Evolutionary conservation across 495 filamentous ascomycete genomes (phyloP).

Genomic region (Neurospora pannonica): DNA sequence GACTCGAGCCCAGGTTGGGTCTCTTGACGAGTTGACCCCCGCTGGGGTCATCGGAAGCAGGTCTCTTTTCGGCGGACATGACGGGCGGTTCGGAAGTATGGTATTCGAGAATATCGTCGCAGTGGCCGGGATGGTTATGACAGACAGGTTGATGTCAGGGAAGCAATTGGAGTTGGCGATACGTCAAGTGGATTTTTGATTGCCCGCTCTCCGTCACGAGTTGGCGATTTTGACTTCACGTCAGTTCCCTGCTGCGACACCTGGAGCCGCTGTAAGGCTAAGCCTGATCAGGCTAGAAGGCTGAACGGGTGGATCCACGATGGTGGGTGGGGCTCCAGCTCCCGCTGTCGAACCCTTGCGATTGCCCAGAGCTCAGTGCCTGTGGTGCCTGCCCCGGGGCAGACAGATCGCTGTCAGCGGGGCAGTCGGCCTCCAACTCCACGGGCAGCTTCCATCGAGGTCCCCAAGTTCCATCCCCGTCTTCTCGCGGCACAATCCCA

Average conservation of each 20-base stretch:
- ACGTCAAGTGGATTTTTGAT: conserved; percentile 20
- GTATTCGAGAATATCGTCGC: not conserved
- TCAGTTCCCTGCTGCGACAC: not conserved
- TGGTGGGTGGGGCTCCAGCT: not conserved
- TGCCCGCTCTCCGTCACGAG: conserved; percentile 17
- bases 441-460: not conserved
- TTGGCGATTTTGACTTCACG: not conserved
- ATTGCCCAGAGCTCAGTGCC: not conserved
- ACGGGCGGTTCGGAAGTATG: conserved; percentile 4
- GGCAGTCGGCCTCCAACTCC: not conserved
- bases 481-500: conserved; percentile 7
- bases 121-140: not conserved
- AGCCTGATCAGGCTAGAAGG: not conserved
- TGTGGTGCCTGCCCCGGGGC: not conserved
- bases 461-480: not conserved
- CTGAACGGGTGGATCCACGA: not conserved
- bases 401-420: not conserved
- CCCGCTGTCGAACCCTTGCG: not conserved
- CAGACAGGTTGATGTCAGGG: not conserved
- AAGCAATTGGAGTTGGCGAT: not conserved
- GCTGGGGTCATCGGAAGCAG: conserved; percentile 68
- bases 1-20: conserved; percentile 65
- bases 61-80: conserved; percentile 88
- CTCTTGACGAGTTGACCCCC: conserved; percentile 82
- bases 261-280: not conserved